phyloP scores from a whole-genome alignment of 805 yeast genomes.

The Kurtzmaniella fragi region DNA sequence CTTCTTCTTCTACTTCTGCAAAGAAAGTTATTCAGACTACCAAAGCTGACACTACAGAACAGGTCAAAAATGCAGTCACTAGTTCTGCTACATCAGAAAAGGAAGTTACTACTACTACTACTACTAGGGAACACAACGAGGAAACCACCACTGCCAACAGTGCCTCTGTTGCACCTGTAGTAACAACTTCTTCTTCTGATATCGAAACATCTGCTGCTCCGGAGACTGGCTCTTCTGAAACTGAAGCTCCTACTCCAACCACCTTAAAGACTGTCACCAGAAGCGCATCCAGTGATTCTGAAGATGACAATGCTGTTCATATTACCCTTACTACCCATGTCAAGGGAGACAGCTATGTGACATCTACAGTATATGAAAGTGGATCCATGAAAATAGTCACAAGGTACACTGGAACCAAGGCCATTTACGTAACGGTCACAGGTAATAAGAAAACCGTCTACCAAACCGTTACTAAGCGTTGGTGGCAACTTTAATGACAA shows the following conservation, averaged over 20 bases:
- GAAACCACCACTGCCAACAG: slow-evolving; percentile 1
- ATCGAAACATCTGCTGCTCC: slow-evolving; percentile 6
- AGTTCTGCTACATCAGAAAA: neutral
- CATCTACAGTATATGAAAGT: too few relatives aligned
- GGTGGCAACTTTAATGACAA: too few relatives aligned
- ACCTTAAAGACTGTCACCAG: slow-evolving; percentile 3
- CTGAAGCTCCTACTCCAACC: slow-evolving; percentile 2
- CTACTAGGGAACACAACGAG: neutral
- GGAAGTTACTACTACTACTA: neutral
- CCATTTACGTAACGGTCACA: neutral
- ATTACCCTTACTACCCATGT: neutral
- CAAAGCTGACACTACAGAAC: neutral
- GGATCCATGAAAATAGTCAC: too few relatives aligned
- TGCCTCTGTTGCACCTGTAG: neutral
- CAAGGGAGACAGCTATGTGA: too few relatives aligned
- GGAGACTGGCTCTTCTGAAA: slow-evolving; percentile 7
- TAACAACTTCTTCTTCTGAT: slow-evolving; percentile 3
- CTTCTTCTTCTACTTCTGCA: too few relatives aligned
- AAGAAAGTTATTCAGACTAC: neutral
- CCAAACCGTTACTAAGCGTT: neutral
- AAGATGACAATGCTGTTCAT: neutral
- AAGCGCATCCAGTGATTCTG: too few relatives aligned
- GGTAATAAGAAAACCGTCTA: neutral
- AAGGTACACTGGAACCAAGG: too few relatives aligned
- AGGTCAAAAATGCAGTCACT: slow-evolving; percentile 1